Evolutionary conservation across 139 green algal species (phyloP), one percentile per base, ranked within the genome.

Genomic region (Auxenochlorella pyrenoidosa): DNA sequence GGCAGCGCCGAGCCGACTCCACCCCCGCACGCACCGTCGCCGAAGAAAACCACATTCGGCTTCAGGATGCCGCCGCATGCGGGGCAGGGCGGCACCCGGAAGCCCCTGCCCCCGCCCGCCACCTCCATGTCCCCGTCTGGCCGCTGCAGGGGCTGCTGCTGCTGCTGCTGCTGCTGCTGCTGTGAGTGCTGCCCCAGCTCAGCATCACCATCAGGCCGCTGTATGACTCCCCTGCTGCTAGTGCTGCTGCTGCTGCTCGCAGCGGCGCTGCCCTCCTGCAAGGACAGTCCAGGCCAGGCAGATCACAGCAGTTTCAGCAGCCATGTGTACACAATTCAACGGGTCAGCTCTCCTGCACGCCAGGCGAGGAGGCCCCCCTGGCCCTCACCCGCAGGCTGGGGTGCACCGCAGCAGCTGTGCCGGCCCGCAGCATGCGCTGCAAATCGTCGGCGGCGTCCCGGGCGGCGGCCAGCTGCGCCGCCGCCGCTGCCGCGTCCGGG

Each of bases 11-110:
- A 63, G 2, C 15, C 54, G 22, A 22, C 18, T 12, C 30, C 75
- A 65, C n/a, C 44, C 26, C 30, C 8, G 26, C 6, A 22, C 80
- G 60, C 80, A 85, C 80, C 86, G 82, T 95, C 95, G 0, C 96
- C 96, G 87, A 98, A 98, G 75, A 98, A 98, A 0, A 97, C 94
- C 0, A 98, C 96, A 51, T 97, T 84, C 6, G 96, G 96, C 89
- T 98, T 99, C 0, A 98, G 91, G 21, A 95, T 85, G 70, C 95
- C 95, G 59, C 94, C 91, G 79, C 93, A 98, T 1, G n/a, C 32
- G 1, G 59, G 15, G 82, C 96, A 99, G 21, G 89, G 43, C 12
- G 96, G 94, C 44, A 97, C 90, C 8, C 70, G 22, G 83, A 99
- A 99, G 71, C 85, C 83, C 5, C 88, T 21, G 13, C 90, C 91